These are phyloP conservation scores for Acanthamoeba healyi DNA, from an alignment of 208 protist species.

Conservation along the genomic window DNA sequence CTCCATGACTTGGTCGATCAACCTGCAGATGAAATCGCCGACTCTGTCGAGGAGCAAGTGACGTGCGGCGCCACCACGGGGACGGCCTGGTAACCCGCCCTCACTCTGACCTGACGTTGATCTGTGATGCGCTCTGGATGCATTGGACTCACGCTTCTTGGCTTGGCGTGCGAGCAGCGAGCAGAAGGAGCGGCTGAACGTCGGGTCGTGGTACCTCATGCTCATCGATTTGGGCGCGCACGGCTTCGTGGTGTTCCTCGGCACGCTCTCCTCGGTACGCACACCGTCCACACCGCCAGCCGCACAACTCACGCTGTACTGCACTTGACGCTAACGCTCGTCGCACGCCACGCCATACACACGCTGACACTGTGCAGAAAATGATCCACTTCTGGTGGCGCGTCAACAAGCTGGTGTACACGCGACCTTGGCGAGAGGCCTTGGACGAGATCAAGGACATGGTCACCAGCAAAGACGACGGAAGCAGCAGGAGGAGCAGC, in stretches of 20 bases:
- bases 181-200: background rate
- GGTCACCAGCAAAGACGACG: background rate
- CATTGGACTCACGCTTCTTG: background rate
- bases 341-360: background rate
- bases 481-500: background rate
- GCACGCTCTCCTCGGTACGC: background rate
- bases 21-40: conserved; percentile 10
- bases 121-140: too few relatives aligned
- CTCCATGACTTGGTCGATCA: background rate
- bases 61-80: conserved; percentile 6
- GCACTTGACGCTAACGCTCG: too few relatives aligned
- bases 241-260: conserved; percentile 12
- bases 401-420: conserved; percentile 3
- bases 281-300: background rate
- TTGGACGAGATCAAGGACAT: background rate
- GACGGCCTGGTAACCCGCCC: background rate
- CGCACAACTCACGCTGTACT: too few relatives aligned
- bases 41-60: conserved; percentile 24
- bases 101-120: too few relatives aligned
- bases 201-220: conserved; percentile 43
- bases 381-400: background rate
- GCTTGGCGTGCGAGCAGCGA: background rate
- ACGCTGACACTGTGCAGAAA: background rate
- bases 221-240: background rate
- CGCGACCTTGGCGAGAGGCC: conserved; percentile 10